Evolutionary conservation across 768 basidiomycete genomes (phyloP).

Genomic region (Neoboletus magnificus): DNA sequence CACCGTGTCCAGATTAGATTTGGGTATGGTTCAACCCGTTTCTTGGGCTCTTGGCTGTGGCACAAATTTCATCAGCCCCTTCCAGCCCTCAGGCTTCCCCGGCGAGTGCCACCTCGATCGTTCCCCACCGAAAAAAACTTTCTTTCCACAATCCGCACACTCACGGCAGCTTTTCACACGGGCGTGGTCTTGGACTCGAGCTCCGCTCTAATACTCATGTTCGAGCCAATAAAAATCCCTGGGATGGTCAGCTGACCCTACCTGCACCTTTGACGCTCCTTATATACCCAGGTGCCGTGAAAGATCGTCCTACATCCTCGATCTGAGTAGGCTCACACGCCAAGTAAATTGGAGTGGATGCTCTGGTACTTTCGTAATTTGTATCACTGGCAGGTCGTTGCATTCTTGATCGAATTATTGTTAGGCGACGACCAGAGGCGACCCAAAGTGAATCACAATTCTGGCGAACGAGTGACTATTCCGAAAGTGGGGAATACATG

Average conservation of each 20-base stretch:
- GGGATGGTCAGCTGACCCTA: no score
- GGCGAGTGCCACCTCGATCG: constrained; percentile 83
- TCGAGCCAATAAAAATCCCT: constrained; percentile 80
- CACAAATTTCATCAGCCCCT: constrained; percentile 78
- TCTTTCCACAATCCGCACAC: constrained; percentile 90
- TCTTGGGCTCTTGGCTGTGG: constrained; percentile 82
- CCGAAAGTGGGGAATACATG: no score
- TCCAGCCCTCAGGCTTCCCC: constrained; percentile 59
- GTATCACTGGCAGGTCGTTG: constrained; percentile 78
- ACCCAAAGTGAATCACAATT: no score
- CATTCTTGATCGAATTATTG: constrained; percentile 79
- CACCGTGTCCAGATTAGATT: constrained; percentile 83
- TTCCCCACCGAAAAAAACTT: constrained; percentile 93
- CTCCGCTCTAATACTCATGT: no score
- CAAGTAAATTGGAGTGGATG: constrained; percentile 53
- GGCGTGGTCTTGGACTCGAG: constrained; percentile 93
- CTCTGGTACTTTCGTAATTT: constrained; percentile 62
- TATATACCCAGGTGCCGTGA: constrained; percentile 54
- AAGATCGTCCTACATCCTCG: constrained; percentile 68
- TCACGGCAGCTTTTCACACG: constrained; percentile 96
- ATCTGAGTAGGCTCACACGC: constrained; percentile 37
- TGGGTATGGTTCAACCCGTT: constrained; percentile 89
- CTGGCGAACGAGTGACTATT: no score
- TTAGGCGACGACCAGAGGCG: no score
- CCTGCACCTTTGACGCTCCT: no score